Conservation (phyloP, 345 rosid species). For the Raphanus raphanistrum region DNA sequence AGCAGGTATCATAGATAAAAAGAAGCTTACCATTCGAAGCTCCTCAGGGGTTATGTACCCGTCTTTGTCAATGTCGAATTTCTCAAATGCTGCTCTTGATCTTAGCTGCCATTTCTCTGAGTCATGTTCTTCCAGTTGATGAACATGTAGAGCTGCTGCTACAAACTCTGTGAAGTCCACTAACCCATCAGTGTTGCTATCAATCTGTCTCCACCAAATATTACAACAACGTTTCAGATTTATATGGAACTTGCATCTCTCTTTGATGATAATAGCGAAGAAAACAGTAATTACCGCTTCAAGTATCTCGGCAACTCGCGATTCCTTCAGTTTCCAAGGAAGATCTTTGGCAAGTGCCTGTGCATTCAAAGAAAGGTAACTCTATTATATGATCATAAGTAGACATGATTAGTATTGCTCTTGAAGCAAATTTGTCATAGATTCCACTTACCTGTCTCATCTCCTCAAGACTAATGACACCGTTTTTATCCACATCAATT, state of each 20-base stretch:
- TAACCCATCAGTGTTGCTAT: constrained; percentile 94
- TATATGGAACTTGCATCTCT: background rate
- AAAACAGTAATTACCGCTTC: constrained; percentile 63
- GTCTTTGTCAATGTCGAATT: constrained; percentile 88
- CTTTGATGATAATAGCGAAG: background rate
- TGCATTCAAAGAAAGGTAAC: constrained; percentile 5
- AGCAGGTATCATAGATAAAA: background rate
- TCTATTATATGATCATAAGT: background rate
- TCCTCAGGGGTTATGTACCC: constrained; percentile 97
- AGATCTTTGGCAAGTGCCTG: constrained; percentile 99
- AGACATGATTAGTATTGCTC: background rate
- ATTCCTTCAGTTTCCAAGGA: constrained; percentile 93
- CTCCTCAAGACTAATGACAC: constrained; percentile 95
- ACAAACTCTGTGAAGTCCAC: constrained; percentile 97
- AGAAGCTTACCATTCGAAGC: constrained; percentile 65
- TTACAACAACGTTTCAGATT: constrained; percentile 6
- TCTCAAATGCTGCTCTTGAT: constrained; percentile 89
- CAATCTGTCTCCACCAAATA: constrained; percentile 62
- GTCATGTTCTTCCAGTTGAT: constrained; percentile 91
- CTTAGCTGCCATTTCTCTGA: constrained; percentile 83
- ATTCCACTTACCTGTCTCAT: constrained; percentile 72
- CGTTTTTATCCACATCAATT: constrained; percentile 95
- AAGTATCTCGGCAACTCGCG: constrained; percentile 85
- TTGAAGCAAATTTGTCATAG: background rate
- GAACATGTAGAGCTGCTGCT: constrained; percentile 92